These are phyloP conservation scores for Acer campestre DNA, from an alignment of 345 rosid species.

Conservation along the genomic window DNA sequence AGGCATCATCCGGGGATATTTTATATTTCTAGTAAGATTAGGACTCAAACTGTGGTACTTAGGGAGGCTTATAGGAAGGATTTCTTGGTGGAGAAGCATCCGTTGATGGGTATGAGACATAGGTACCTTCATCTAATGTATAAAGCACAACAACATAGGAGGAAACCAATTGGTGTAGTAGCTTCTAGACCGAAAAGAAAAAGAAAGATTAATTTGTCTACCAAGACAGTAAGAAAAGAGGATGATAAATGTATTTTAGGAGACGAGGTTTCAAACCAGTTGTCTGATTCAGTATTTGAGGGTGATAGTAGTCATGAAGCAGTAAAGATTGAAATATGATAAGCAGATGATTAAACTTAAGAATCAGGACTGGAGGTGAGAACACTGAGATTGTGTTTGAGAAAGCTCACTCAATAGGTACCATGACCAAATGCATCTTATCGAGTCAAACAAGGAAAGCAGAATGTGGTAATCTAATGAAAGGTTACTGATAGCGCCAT, in stretches of 20 bases:
- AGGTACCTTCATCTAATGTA: slow-evolving; percentile 74
- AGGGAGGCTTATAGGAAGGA: slow-evolving; percentile 75
- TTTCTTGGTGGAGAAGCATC: slow-evolving; percentile 68
- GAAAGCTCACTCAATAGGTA: neutral
- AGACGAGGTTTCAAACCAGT: neutral
- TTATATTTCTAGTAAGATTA: slow-evolving; percentile 75
- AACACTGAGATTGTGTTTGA: neutral
- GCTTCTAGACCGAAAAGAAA: slow-evolving; percentile 13
- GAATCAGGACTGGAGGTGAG: neutral
- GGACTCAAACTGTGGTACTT: slow-evolving; percentile 80
- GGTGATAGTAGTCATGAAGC: neutral
- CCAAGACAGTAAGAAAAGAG: neutral
- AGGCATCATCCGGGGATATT: slow-evolving; percentile 84
- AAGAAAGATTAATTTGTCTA: neutral
- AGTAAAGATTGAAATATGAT: neutral
- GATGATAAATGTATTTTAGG: neutral
- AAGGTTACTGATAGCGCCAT: neutral
- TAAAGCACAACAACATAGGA: slow-evolving; percentile 26
- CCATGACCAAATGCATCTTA: neutral
- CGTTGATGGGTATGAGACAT: slow-evolving; percentile 84
- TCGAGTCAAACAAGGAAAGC: neutral
- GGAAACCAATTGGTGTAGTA: slow-evolving; percentile 8
- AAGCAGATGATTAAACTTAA: neutral
- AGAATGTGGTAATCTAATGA: neutral
- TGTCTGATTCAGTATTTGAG: neutral